Base-by-base conservation (phyloP, 345 rosid species). In the Citrus medica region DNA sequence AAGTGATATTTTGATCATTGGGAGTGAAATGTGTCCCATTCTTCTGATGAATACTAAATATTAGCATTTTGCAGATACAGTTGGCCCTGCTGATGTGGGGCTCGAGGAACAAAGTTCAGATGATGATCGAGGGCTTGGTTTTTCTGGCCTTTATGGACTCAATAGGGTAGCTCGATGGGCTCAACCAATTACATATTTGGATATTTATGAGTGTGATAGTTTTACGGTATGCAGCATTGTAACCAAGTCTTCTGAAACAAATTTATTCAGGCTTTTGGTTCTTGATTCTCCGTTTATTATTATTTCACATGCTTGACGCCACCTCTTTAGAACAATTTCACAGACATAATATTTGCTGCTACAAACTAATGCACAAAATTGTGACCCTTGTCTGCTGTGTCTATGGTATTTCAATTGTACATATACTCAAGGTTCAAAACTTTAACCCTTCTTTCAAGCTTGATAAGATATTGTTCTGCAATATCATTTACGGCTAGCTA, bases 101-200 rank as follows among this genome's bases (percentile, higher is more conserved):
- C 92, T 96, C 55, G 81, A 84, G 79, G 94, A 86, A 77, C 90
- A 89, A 87, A 82, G 19, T 80, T 82, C 67, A 63, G 97, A 96
- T 78, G 97, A 95, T 84, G 98, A 94, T 79, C 84, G 89, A 79
- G 99, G 99, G 78, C 91, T 84, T 79, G 95, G 98, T 6, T 77
- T 94, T 79, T 91, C 86, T 64, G 94, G 92, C 27, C 79, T 86
- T 79, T 79, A 82, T 55, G 81, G 58, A 72, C 61, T 83, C n/a
- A 90, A 83, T 81, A 81, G 92, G 79, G 89, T 83, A 69, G 87
- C 90, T 79, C 79, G 93, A 75, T 96, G 97, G 97, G 91, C 97
- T 82, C 97, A 94, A 73, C 98, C 99, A 68, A 91, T 94, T 71
- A 94, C 98, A 53, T 96, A 88, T 84, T 67, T 94, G 69, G 92